phyloP scores from a whole-genome alignment of 2,329 filamentous ascomycete genomes.

The Cordyceps cateniannulata region DNA sequence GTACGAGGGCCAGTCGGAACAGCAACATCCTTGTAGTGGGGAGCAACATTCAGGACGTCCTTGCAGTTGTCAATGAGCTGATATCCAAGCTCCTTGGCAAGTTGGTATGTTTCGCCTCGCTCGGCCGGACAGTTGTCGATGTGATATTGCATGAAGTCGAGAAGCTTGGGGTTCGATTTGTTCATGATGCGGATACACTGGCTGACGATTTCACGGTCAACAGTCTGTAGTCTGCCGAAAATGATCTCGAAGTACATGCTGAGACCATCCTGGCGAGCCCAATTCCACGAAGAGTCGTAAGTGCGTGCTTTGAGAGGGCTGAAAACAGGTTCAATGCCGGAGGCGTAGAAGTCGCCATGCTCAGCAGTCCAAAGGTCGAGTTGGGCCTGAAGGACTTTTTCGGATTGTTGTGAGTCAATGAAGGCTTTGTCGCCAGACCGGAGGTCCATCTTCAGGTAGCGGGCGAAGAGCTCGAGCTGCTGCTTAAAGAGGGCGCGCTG shows the following conservation, averaged over 20 bases:
- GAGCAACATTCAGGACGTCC: slow-evolving; percentile 75
- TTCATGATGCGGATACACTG: slow-evolving; percentile 99
- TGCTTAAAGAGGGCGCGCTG: slow-evolving; percentile 96
- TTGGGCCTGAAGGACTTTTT: slow-evolving; percentile 83
- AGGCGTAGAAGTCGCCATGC: slow-evolving; percentile 93
- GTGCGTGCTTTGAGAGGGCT: slow-evolving; percentile 88
- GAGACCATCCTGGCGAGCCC: slow-evolving; percentile 93
- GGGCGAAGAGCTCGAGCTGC: slow-evolving; percentile 87
- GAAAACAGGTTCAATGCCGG: slow-evolving; percentile 91
- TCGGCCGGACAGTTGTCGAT: slow-evolving; percentile 98
- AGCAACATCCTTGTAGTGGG: slow-evolving; percentile 93
- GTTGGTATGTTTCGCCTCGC: slow-evolving; percentile 91
- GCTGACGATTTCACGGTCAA: slow-evolving; percentile 97
- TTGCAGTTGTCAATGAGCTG: slow-evolving; percentile 97
- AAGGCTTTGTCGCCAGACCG: slow-evolving; percentile 94
- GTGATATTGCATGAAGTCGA: slow-evolving; percentile 99
- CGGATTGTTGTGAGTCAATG: slow-evolving; percentile 75
- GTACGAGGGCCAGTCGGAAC: slow-evolving; percentile 89
- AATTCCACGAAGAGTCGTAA: slow-evolving; percentile 99
- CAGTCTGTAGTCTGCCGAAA: slow-evolving; percentile 84
- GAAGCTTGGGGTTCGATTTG: slow-evolving; percentile 86
- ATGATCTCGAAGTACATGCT: slow-evolving; percentile 99
- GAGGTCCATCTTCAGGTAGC: slow-evolving; percentile 95
- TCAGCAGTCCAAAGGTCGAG: slow-evolving; percentile 92
- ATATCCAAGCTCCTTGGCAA: slow-evolving; percentile 90